These are phyloP conservation scores for Wickerhamomyces hampshirensis DNA, from an alignment of 805 yeast genomes.

Conservation along the genomic window DNA sequence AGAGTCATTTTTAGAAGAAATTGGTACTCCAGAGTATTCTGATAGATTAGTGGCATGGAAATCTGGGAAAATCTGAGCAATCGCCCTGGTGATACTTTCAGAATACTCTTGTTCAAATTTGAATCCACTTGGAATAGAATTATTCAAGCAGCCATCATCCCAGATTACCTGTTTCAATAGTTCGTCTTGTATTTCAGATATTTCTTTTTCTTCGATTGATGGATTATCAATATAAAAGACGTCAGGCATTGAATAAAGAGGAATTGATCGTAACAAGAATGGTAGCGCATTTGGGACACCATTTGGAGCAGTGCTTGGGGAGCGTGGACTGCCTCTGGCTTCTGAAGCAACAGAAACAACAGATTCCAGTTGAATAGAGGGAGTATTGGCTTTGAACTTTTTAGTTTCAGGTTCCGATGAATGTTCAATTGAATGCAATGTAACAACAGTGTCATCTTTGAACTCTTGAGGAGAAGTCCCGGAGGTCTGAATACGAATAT, in stretches of 20 bases:
- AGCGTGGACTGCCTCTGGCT: conserved; percentile 2
- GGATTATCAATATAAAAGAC: conserved; percentile 39
- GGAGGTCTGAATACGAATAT: not conserved
- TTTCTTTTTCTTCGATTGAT: conserved; percentile 15
- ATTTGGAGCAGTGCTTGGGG: conserved; percentile 26
- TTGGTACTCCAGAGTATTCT: conserved; percentile 15
- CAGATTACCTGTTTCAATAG: conserved; percentile 24
- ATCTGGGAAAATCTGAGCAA: conserved; percentile 26
- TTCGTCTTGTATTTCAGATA: conserved; percentile 26
- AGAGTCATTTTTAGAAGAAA: not conserved
- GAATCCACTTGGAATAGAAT: conserved; percentile 7
- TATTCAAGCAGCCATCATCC: conserved; percentile 20
- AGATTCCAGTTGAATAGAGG: conserved; percentile 5
- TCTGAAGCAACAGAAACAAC: too few relatives aligned
- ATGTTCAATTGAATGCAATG: conserved; percentile 1
- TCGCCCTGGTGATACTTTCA: conserved; percentile 20
- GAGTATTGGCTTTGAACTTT: conserved; percentile 10
- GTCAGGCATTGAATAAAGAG: conserved; percentile 58
- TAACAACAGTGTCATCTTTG: conserved; percentile 11
- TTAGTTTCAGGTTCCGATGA: conserved; percentile 18
- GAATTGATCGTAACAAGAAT: conserved; percentile 59
- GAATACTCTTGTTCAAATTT: conserved; percentile 6
- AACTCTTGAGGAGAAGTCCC: conserved; percentile 16
- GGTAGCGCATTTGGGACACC: conserved; percentile 63
- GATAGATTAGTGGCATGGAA: conserved; percentile 17